phyloP scores from a whole-genome alignment of 1,139 yeast genomes.

The Suhomyces anneliseae region DNA sequence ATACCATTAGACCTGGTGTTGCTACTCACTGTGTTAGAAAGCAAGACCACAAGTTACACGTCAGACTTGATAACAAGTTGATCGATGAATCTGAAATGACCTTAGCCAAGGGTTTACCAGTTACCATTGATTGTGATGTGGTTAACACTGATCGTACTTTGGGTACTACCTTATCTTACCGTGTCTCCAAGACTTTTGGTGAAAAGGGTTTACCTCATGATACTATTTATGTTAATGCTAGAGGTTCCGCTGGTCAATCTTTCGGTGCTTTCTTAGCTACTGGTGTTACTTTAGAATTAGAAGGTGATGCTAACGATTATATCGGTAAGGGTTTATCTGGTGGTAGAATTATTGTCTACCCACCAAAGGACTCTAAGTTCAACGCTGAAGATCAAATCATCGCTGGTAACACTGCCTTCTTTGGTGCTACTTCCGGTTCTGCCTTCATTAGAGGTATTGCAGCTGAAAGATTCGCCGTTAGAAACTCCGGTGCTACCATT shows the following conservation, averaged over 20 bases:
- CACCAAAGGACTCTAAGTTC: conserved; percentile 80
- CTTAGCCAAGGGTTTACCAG: conserved; percentile 91
- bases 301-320: conserved; percentile 97
- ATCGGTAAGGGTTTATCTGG: conserved; percentile 98
- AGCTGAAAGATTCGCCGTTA: conserved; percentile 96
- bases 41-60: conserved; percentile 92
- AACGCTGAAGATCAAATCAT: conserved; percentile 95
- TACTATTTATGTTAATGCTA: conserved; percentile 87
- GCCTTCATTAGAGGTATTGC: conserved; percentile 97
- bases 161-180: conserved; percentile 91
- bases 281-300: conserved; percentile 91
- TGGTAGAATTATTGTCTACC: conserved; percentile 89
- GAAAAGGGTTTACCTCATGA: conserved; percentile 93
- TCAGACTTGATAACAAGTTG: conserved; percentile 90
- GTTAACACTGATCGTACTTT: conserved; percentile 95
- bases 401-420: conserved; percentile 95
- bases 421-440: conserved; percentile 95
- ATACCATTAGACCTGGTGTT: conserved; percentile 95
- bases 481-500: conserved; percentile 97
- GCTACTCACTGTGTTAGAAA: conserved; percentile 90
- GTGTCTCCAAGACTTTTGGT: conserved; percentile 91
- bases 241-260: conserved; percentile 97
- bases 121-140: conserved; percentile 87
- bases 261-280: conserved; percentile 97
- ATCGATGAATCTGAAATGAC: conserved; percentile 95